Percentiles rank a stretch among this genome's conserved stretches.
Evolutionary conservation across 495 filamentous ascomycete species (phyloP).

Genomic region (Copromyces sp.): DNA sequence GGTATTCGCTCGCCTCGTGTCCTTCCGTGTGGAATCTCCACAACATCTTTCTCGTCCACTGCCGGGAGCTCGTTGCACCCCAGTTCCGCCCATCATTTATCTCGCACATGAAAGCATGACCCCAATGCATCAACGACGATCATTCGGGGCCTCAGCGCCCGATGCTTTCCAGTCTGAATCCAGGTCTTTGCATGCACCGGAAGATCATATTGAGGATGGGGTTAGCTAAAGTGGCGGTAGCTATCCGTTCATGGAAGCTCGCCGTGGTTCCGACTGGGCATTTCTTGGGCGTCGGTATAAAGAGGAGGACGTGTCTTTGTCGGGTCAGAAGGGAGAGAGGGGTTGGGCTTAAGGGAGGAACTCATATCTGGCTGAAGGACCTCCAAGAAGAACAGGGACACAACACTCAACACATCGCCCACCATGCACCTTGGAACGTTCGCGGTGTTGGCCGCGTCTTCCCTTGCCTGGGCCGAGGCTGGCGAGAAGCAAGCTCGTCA

Average conservation of each 20-base stretch:
- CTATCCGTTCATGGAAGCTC: conserved; percentile 1
- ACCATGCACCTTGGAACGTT: conserved; percentile 7
- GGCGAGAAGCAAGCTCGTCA: conserved; percentile 2
- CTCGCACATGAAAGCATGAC: not conserved
- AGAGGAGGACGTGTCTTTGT: not conserved
- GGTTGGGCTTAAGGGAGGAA: not conserved
- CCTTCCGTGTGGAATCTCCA: not conserved
- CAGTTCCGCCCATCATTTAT: not conserved
- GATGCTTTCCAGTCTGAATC: conserved; percentile 1
- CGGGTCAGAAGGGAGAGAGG: not conserved
- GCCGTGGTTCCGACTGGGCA: conserved; percentile 17
- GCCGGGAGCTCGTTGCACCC: conserved; percentile 1
- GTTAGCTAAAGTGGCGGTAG: not conserved
- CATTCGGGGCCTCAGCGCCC: conserved; percentile 7
- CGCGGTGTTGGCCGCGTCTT: conserved; percentile 4
- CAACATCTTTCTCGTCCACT: not conserved
- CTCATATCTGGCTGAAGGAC: not conserved
- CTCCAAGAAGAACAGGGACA: not conserved
- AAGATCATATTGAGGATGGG: not conserved
- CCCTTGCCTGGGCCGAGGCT: conserved; percentile 7
- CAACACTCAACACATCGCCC: not conserved
- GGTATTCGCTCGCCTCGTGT: not conserved
- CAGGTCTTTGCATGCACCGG: not conserved
- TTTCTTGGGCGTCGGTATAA: conserved; percentile 10
- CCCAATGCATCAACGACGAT: not conserved